Base-by-base conservation (phyloP, 2,329 filamentous ascomycete genomes). In the Erysiphe pulchra region DNA sequence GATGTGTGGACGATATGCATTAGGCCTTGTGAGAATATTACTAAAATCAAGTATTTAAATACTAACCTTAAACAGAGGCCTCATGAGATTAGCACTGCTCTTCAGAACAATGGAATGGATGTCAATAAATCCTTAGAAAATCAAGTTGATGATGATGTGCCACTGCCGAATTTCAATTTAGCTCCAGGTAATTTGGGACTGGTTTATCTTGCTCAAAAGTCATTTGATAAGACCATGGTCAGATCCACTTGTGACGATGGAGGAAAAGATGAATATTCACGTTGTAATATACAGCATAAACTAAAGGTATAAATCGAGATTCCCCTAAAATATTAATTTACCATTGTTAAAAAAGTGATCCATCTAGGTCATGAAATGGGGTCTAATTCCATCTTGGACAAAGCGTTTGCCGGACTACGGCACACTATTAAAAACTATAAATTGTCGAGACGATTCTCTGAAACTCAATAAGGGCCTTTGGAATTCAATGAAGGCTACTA, bases 331-430 rank as follows among this genome's bases (percentile, higher is more conserved):
- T 34, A 12, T n/a, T 12, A n/a, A 3, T 34, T 4, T 12, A 34
- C 9, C 10, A 12, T n/a, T 34, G 9, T 48, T 47, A 30, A 50
- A 12, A 31, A 14, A 6, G n/a, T 28, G 14, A 16, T n/a, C 1
- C 20, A 6, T 28, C 8, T 24, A 94, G 59, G 69, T 76, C 2
- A 95, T 95, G 81, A 87, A 84, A 69, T 98, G 90, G 90, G 90
- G 87, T 0, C 69, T 98, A 7, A 68, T 95, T 13, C 87, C 90
- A 0, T 93, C 79, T 60, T 95, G 87, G 87, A 92, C 82, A 3
- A 92, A 87, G 40, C 70, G 78, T 12, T 76, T 76, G 45, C 82
- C 84, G 0, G 75, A 84, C 56, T 87, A 90, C 55, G 68, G 71
- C 24, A 75, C 75, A 1, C 68, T 84, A 60, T 69, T 92, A 67